Percentiles rank a stretch among this genome's conserved stretches.
Evolutionary conservation across 106 monocot genomes (phyloP).

Genomic region (Apostasia shenzhenica): DNA sequence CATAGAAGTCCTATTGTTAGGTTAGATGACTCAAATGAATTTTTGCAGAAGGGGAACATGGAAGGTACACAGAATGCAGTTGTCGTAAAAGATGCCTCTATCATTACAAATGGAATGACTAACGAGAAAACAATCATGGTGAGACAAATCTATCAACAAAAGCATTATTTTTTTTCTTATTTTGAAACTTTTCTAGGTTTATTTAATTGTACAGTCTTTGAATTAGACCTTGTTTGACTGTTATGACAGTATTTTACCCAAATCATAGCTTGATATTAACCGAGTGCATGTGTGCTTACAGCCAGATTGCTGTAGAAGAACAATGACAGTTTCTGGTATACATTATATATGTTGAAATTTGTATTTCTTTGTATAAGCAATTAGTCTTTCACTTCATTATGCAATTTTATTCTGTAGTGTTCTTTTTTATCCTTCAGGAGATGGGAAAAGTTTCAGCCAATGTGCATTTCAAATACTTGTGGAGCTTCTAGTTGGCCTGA

Average conservation of each 20-base stretch:
- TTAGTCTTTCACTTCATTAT: background rate
- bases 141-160: background rate
- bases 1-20: constrained; percentile 9
- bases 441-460: constrained; percentile 11
- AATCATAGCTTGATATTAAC: constrained; percentile 7
- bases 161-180: no score
- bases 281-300: constrained; percentile 15
- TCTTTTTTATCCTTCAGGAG: constrained; percentile 7
- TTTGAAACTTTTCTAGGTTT: no score
- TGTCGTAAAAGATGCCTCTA: constrained; percentile 13
- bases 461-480: constrained; percentile 50
- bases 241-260: background rate
- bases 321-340: constrained; percentile 18
- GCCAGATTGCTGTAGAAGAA: constrained; percentile 38
- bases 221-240: background rate
- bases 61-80: constrained; percentile 2
- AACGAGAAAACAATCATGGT: constrained; percentile 17
- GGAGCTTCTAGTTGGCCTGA: constrained; percentile 51
- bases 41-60: constrained; percentile 11
- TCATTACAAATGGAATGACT: background rate
- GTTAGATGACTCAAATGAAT: constrained; percentile 3
- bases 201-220: background rate
- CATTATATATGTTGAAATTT: background rate
- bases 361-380: background rate
- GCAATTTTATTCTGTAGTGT: background rate